Percentiles rank a stretch among this genome's conserved stretches.
Conservation (phyloP, 192 early-diverging fungal species). For the Irineochytrium annulatum region DNA sequence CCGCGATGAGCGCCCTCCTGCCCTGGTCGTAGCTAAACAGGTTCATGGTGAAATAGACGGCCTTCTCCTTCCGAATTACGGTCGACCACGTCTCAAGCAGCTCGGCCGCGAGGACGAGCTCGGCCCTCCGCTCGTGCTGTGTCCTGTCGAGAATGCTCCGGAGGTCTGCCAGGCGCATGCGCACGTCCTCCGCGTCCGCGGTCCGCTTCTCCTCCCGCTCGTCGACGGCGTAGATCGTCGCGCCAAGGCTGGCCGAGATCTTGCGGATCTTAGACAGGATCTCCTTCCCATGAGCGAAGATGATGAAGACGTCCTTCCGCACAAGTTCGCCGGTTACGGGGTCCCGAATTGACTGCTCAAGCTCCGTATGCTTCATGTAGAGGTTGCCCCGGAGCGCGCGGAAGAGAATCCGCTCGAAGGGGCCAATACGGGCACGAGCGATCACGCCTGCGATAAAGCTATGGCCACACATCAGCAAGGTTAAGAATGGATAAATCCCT, state of each 20-base stretch:
- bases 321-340: constrained; percentile 82
- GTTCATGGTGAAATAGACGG: constrained; percentile 95
- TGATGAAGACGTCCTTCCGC: constrained; percentile 95
- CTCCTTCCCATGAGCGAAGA: constrained; percentile 95
- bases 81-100: constrained; percentile 83
- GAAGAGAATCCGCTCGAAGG: constrained; percentile 97
- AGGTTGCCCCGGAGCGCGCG: constrained; percentile 95
- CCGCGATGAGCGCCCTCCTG: constrained; percentile 92
- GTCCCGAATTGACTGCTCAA: constrained; percentile 90
- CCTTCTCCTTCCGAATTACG: constrained; percentile 96
- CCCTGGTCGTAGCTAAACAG: constrained; percentile 90
- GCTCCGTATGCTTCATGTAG: constrained; percentile 92
- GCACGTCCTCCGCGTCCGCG: constrained; percentile 74
- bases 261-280: constrained; percentile 86
- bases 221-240: constrained; percentile 89
- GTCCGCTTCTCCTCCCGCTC: constrained; percentile 78
- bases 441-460: constrained; percentile 97
- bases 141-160: constrained; percentile 82
- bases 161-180: constrained; percentile 84
- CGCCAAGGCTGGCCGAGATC: constrained; percentile 92
- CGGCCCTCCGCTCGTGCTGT: constrained; percentile 71
- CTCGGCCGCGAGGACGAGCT: constrained; percentile 82
- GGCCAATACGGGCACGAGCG: constrained; percentile 70
- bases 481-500: not conserved
- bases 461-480: constrained; percentile 8